Evolutionary conservation across 2,329 filamentous ascomycete species (phyloP).

Genomic region (Helotiales sp.): DNA sequence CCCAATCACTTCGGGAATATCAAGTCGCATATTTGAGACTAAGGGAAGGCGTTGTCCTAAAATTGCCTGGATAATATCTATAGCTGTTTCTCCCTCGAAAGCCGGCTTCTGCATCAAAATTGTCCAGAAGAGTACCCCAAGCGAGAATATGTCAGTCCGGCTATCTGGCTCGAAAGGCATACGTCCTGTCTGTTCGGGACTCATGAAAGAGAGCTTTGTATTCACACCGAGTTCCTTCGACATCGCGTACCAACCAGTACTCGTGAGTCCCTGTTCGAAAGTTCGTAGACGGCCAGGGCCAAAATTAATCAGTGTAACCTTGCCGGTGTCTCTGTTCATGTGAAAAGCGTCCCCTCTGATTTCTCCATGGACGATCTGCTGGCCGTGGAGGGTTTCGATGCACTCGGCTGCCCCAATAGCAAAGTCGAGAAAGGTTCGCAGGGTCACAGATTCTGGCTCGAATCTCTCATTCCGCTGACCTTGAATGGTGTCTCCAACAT

Average conservation of each 20-base stretch:
- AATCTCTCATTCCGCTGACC: slow-evolving; percentile 33
- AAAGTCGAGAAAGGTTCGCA: slow-evolving; percentile 85
- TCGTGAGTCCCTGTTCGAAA: slow-evolving; percentile 86
- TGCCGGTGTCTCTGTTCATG: slow-evolving; percentile 69
- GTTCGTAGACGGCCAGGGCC: slow-evolving; percentile 77
- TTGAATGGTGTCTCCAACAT: slow-evolving; percentile 47
- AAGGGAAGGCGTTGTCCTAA: slow-evolving; percentile 76
- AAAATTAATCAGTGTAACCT: slow-evolving; percentile 79
- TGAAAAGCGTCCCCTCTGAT: slow-evolving; percentile 90
- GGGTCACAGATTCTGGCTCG: slow-evolving; percentile 60
- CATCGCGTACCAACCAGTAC: slow-evolving; percentile 81
- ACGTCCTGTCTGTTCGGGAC: slow-evolving; percentile 90
- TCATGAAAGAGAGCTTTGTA: slow-evolving; percentile 88
- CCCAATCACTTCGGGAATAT: slow-evolving; percentile 80
- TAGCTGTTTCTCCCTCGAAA: slow-evolving; percentile 75
- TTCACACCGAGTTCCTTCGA: slow-evolving; percentile 83
- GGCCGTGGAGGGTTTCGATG: slow-evolving; percentile 80
- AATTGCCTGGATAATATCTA: slow-evolving; percentile 91
- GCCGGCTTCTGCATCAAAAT: slow-evolving; percentile 77
- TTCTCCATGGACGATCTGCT: slow-evolving; percentile 86
- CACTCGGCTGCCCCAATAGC: slow-evolving; percentile 86
- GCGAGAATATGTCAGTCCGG: slow-evolving; percentile 89
- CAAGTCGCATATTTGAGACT: slow-evolving; percentile 74
- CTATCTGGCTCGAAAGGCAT: slow-evolving; percentile 90
- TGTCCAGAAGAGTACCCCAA: slow-evolving; percentile 87